Evolutionary conservation across 208 protist species (phyloP).

Genomic region (Porcisia hertigi): DNA sequence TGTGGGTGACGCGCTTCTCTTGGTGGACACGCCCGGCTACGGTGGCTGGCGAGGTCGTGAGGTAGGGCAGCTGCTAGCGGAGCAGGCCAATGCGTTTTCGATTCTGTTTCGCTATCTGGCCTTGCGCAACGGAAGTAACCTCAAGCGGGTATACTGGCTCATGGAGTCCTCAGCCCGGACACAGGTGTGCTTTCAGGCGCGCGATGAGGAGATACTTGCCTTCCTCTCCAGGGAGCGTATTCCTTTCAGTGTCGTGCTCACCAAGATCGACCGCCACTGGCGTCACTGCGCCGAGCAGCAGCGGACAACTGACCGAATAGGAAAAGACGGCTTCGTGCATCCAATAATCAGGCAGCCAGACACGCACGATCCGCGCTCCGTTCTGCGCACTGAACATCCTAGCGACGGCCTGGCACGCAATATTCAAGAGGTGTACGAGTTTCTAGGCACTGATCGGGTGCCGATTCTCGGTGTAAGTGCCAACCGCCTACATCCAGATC

Average conservation of each 20-base stretch:
- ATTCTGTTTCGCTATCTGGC: conserved; percentile 88
- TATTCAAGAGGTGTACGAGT: conserved; percentile 58
- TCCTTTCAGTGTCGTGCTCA: conserved; percentile 81
- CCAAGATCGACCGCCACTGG: conserved; percentile 83
- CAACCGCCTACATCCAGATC: conserved; percentile 47
- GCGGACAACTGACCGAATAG: conserved; percentile 21
- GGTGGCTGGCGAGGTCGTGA: conserved; percentile 73
- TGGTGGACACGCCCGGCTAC: conserved; percentile 90
- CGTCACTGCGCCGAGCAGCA: conserved; percentile 37
- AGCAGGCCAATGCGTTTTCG: conserved; percentile 73
- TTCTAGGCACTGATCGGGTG: conserved; percentile 68
- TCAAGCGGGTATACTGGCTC: conserved; percentile 87
- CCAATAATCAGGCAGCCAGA: conserved; percentile 9
- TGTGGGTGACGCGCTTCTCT: conserved; percentile 81
- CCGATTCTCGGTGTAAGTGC: conserved; percentile 75
- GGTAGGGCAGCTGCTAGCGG: conserved; percentile 35
- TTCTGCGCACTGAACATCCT: conserved; percentile 11
- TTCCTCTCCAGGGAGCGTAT: conserved; percentile 79
- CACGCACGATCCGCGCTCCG: not conserved
- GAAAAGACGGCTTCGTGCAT: conserved; percentile 34
- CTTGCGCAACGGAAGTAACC: conserved; percentile 66
- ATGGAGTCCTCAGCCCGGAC: conserved; percentile 59
- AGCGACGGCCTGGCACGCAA: conserved; percentile 55
- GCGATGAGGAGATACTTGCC: conserved; percentile 76
- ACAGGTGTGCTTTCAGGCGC: conserved; percentile 53